Evolutionary conservation across 164 flowering plant genomes (phyloP).

Genomic region (Magnolia changhungtana): DNA sequence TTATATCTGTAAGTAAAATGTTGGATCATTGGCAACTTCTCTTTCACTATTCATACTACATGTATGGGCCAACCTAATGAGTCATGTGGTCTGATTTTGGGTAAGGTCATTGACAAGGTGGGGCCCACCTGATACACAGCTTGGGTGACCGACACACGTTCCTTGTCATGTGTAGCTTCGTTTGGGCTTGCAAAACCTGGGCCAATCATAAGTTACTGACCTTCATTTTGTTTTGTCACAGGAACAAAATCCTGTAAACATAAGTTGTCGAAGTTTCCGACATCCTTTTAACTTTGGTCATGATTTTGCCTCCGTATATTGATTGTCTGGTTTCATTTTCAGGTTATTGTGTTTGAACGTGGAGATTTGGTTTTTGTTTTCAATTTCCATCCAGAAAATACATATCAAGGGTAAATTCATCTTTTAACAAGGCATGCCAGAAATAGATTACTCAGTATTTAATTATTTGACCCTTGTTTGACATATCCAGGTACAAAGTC

Average conservation of each 20-base stretch:
- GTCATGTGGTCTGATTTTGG: background rate
- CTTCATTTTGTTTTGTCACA: background rate
- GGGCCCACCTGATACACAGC: background rate
- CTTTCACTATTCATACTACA: too few relatives aligned
- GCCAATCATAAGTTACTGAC: background rate
- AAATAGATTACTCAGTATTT: background rate
- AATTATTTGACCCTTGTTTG: background rate
- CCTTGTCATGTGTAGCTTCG: background rate
- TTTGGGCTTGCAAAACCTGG: background rate
- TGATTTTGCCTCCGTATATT: constrained; percentile 5
- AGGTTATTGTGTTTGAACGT: constrained; percentile 96
- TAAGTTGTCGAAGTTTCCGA: background rate
- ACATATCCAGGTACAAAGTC: constrained; percentile 69
- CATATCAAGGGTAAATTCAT: constrained; percentile 74
- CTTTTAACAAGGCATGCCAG: background rate
- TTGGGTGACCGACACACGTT: background rate
- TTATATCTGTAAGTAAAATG: too few relatives aligned
- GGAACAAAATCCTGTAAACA: background rate
- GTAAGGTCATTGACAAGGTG: background rate
- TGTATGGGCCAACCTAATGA: too few relatives aligned
- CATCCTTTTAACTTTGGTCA: background rate
- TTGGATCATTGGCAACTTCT: too few relatives aligned
- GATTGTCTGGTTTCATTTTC: constrained; percentile 11
- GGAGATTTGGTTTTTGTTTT: constrained; percentile 90
- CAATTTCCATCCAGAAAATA: constrained; percentile 84